Evolutionary conservation across 805 yeast genomes (phyloP).

Genomic region (Pichia exigua): DNA sequence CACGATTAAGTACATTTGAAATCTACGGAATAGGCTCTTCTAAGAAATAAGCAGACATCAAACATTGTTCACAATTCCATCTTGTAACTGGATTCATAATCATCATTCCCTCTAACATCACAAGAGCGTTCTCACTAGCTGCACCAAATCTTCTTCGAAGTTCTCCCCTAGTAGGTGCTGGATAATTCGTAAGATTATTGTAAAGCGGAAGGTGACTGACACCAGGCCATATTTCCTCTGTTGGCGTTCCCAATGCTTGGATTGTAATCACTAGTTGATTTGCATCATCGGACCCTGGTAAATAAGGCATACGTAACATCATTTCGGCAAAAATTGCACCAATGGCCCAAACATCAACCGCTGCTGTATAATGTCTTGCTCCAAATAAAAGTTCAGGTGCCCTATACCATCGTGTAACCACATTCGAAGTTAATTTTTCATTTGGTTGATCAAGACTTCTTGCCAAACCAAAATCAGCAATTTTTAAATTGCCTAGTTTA

Average conservation of each 20-base stretch:
- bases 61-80: conserved; percentile 54
- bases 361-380: conserved; percentile 79
- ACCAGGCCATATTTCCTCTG: conserved; percentile 86
- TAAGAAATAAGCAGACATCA: conserved; percentile 57
- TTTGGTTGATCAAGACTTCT: conserved; percentile 72
- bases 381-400: conserved; percentile 93
- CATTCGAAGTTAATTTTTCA: conserved; percentile 80
- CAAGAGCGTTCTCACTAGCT: conserved; percentile 79
- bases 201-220: conserved; percentile 74
- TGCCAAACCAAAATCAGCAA: conserved; percentile 97
- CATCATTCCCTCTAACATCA: conserved; percentile 64
- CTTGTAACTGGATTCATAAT: conserved; percentile 73
- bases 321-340: conserved; percentile 95
- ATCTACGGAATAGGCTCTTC: conserved; percentile 59
- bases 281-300: conserved; percentile 85
- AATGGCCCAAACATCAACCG: conserved; percentile 92
- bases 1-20: background rate
- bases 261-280: conserved; percentile 93
- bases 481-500: conserved; percentile 79
- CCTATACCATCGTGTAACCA: conserved; percentile 96
- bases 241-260: conserved; percentile 93
- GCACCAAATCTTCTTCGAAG: conserved; percentile 79
- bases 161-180: conserved; percentile 76
- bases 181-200: conserved; percentile 65
- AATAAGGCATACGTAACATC: conserved; percentile 89